Evolutionary conservation across 179 eudicot genomes (phyloP), one percentile per base, ranked within the genome.

Genomic region (Beta lomatogona): DNA sequence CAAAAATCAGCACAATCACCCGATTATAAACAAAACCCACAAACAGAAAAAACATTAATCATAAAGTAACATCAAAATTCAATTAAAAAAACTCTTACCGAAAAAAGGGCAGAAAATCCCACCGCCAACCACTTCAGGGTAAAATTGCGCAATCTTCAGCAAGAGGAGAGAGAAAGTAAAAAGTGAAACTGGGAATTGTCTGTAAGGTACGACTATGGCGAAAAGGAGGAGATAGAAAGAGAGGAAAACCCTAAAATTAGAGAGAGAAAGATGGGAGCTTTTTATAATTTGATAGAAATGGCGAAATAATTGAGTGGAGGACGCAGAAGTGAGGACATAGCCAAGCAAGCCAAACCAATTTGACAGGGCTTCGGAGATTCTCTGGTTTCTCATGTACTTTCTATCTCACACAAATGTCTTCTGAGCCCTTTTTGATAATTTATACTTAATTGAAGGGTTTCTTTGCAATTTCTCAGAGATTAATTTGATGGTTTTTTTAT

Each of bases 291-390:
- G 15, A 41, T 64, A 41, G n/a, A 75, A 81, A 81, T 82, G 84
- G 80, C 60, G 76, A 82, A 12, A n/a, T n/a, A 16, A 31, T 59
- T 77, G 77, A 82, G 81, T 71, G 85, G 85, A 77, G 61, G 77
- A 55, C 54, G 76, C 14, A 77, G 63, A 60, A 57, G 54, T 28
- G 77, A 28, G 68, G 82, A 78, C 85, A 82, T 63, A 53, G 81
- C 81, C 66, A 72, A 58, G 15, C 58, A 59, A 53, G 53, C 52
- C 52, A 48, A 48, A 48, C 9, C 13, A 63, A 52, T 71, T 77
- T 53, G 80, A 76, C 77, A 45, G 61, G 64, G 63, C 28, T 55
- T 59, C 31, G 68, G 25, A 76, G 48, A 77, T 69, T 58, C 80
- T 76, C 71, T 81, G 64, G 57, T 59, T 72, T 73, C 44, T 75